Conservation (phyloP, 2,329 filamentous ascomycete species). For the Dactylellina haptotyla region DNA sequence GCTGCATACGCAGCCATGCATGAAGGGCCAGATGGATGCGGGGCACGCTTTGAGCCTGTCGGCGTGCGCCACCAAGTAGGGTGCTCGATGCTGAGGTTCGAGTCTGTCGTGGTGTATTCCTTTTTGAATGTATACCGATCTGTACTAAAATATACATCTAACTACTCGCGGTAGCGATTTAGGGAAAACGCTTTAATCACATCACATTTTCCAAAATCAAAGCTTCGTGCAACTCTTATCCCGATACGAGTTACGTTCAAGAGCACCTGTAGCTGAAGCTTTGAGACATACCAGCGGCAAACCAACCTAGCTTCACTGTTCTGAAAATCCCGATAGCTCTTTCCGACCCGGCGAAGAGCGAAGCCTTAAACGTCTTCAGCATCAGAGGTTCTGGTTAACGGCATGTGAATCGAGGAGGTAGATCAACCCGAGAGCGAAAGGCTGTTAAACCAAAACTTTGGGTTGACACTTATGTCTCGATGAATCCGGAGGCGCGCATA, state of each 20-base stretch:
- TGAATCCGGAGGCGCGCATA: not conserved
- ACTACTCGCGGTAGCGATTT: not conserved
- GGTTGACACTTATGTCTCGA: not conserved
- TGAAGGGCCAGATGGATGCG: not conserved
- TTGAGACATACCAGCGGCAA: not conserved
- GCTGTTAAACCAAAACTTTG: not conserved
- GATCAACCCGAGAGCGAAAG: not conserved
- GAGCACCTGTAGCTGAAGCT: not conserved
- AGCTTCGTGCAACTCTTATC: not conserved
- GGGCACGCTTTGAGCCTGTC: not conserved
- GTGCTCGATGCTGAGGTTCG: too few relatives aligned
- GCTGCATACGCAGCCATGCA: not conserved
- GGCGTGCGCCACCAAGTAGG: not conserved
- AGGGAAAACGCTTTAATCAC: not conserved
- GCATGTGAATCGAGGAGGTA: too few relatives aligned
- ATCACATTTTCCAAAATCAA: constrained; percentile 1
- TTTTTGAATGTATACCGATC: not conserved
- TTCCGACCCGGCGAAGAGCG: not conserved
- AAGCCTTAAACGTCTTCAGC: constrained; percentile 3
- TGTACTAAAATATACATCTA: not conserved
- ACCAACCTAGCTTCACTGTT: not conserved
- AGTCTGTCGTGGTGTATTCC: not conserved
- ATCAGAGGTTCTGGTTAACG: too few relatives aligned
- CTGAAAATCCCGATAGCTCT: not conserved
- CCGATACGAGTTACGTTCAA: not conserved